Conservation (phyloP, 768 basidiomycete species). For the Mycena filopes region DNA sequence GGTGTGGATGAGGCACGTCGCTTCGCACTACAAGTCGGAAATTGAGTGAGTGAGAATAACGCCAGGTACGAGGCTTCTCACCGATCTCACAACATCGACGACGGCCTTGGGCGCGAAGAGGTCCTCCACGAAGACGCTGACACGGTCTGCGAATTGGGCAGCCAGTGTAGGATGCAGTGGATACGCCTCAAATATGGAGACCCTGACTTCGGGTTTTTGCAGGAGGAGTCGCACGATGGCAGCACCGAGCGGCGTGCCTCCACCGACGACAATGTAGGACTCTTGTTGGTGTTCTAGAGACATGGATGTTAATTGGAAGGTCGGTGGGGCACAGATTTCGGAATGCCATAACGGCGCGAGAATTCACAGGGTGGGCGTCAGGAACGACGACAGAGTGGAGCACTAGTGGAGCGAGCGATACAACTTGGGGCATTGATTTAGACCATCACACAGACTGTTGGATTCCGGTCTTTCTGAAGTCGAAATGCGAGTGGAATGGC, state of each 20-base stretch:
- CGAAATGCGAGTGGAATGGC: too few species aligned
- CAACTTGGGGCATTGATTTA: too few species aligned
- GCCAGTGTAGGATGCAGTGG: slow-evolving; percentile 40
- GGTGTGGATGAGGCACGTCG: slow-evolving; percentile 62
- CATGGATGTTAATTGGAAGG: not conserved
- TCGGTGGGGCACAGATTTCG: too few species aligned
- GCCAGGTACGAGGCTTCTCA: not conserved
- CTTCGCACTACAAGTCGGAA: not conserved
- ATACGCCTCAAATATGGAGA: slow-evolving; percentile 60
- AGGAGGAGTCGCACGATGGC: slow-evolving; percentile 57
- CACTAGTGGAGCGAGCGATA: too few species aligned
- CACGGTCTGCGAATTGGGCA: slow-evolving; percentile 40
- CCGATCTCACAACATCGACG: slow-evolving; percentile 49
- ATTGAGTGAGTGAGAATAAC: not conserved
- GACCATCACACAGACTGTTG: too few species aligned
- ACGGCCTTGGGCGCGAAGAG: slow-evolving; percentile 49
- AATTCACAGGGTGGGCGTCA: too few species aligned
- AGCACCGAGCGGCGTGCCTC: slow-evolving; percentile 55
- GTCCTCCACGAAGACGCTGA: slow-evolving; percentile 57
- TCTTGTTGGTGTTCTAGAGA: slow-evolving; percentile 32
- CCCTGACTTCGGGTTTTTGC: slow-evolving; percentile 48
- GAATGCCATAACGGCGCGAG: too few species aligned
- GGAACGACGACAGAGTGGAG: too few species aligned
- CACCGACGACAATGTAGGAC: slow-evolving; percentile 61
- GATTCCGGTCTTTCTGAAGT: too few species aligned